Evolutionary conservation across 2,329 filamentous ascomycete species (phyloP), one percentile per base, ranked within the genome.

Genomic region (Biscogniauxia marginata): DNA sequence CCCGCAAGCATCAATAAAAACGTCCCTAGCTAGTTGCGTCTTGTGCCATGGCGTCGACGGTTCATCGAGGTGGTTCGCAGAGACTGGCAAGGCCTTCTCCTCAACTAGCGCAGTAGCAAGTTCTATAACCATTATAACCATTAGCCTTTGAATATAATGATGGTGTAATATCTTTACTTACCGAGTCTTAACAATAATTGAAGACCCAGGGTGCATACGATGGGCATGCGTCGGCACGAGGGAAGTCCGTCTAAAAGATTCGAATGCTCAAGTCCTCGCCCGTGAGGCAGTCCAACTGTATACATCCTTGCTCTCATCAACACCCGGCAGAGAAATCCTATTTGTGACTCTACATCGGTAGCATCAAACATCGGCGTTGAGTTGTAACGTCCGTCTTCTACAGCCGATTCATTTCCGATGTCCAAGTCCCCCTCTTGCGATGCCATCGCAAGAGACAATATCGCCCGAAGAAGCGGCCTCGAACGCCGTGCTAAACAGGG

Each of bases 401-500:
- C 30, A 16, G 30, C 30, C 3, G n/a, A 9, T 9, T 39, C 30
- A 9, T 3, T 16, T 16, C 21, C 22, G 9, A 22, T 18, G 13
- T 13, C 22, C 21, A 22, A 23, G 46, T 22, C 46, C 22, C 24
- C 24, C 16, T 48, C 24, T 22, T 48, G 46, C 3, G 22, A 24
- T 9, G 46, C 22, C 19, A 57, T 52, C 0, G 64, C 52, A 6
- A 67, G 47, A 1, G 56, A 55, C 0, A 74, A 61, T 0, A 74
- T 53, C 1, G 68, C 62, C 25, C 67, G 64, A 16, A 70, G 61
- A 5, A 72, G 59, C 0, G 57, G 39, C 5, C 57, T 53, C 0
- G 67, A 69, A 30, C 64, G 58, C 48, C 66, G 61, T 5, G 70
- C 66, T 9, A 74, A 56, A 8, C 67, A 64, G 1, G 74, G 65